Conservation (phyloP, 1,284 basidiomycete genomes). For the Stygiomarasmius scandens region DNA sequence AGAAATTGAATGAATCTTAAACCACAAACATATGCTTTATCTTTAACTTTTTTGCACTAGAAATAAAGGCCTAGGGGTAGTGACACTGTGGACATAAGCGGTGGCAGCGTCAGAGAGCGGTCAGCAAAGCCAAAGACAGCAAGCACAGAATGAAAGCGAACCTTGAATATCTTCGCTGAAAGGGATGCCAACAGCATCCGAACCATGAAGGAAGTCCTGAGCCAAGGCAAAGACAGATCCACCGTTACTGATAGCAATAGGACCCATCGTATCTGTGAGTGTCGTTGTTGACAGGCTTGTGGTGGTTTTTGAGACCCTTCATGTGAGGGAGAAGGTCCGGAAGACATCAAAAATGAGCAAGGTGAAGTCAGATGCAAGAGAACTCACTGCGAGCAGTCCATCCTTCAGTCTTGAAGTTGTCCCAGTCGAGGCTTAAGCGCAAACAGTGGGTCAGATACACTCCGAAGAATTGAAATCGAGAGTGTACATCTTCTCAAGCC, state of each 20-base stretch:
- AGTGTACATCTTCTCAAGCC: slow-evolving; percentile 58
- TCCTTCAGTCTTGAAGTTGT: slow-evolving; percentile 74
- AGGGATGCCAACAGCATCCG: slow-evolving; percentile 64
- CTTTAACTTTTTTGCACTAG: too few relatives aligned
- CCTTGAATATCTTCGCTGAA: slow-evolving; percentile 72
- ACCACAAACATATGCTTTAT: too few relatives aligned
- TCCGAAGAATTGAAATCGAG: not conserved
- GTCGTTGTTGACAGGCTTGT: slow-evolving; percentile 62
- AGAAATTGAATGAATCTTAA: too few relatives aligned
- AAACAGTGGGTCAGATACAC: slow-evolving; percentile 9
- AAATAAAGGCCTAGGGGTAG: too few relatives aligned
- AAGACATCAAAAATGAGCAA: not conserved
- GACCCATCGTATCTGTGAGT: slow-evolving; percentile 71
- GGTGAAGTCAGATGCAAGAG: slow-evolving; percentile 7
- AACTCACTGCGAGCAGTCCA: slow-evolving; percentile 62
- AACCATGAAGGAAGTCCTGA: slow-evolving; percentile 69
- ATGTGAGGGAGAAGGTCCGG: slow-evolving; percentile 69
- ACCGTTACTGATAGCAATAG: slow-evolving; percentile 72
- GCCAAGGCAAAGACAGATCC: slow-evolving; percentile 63
- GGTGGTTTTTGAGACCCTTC: slow-evolving; percentile 78
- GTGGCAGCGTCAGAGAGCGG: slow-evolving; percentile 60
- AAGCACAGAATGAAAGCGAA: slow-evolving; percentile 17
- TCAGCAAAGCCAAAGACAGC: not conserved
- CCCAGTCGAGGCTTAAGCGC: slow-evolving; percentile 63
- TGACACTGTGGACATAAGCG: slow-evolving; percentile 67